Base-by-base conservation (phyloP, 805 yeast genomes). In the Saturnispora galanensis region DNA sequence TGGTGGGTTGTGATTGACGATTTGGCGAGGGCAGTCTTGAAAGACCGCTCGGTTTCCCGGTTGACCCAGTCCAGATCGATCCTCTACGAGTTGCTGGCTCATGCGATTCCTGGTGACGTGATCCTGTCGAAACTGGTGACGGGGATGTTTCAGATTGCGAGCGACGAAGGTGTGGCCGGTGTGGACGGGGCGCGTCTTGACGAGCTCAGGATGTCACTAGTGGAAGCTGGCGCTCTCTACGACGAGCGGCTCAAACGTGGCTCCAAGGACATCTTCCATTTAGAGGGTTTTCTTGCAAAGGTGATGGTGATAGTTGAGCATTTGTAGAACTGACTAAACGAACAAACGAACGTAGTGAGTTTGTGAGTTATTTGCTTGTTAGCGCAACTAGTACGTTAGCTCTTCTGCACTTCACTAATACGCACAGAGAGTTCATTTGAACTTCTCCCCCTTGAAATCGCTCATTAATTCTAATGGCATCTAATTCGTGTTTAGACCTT, bases 251-350 rank as follows among this genome's bases (percentile, higher is more conserved):
- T 93, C 48, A 77, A 88, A 47, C 65, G 84, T 47, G 98, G 97
- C 2, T 75, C 76, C 47, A 93, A 93, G 62, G 85, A 88, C 33
- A 90, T 93, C 10, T 93, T 86, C 63, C 98, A 93, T 64, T 65
- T 93, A 44, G 98, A 93, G 66, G 98, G 97, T 1, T 93, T 87
- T 58, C 75, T 85, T 15, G 96, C 97, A 1, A 81, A 76, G 58
- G 77, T 79, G 2, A 90, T 93, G 97, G 84, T 86, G 35, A 73
- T 73, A 8, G 60, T 84, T 41, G 45, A 42, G 26, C 26, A 21
- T 21, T 21, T 21, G 26, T 21, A 21, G 8, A n/a, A n/a, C 18
- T 3, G 18, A 21, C 26, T n/a, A 21, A 6, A 21, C 7, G 8
- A 21, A 5, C 26, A 21, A 5, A 21, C 6, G 26, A 21, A 21